Percentiles rank a stretch among this genome's conserved stretches.
These are phyloP conservation scores for Yueomyces sp. DNA, from an alignment of 1,139 yeast species.

Conservation along the genomic window DNA sequence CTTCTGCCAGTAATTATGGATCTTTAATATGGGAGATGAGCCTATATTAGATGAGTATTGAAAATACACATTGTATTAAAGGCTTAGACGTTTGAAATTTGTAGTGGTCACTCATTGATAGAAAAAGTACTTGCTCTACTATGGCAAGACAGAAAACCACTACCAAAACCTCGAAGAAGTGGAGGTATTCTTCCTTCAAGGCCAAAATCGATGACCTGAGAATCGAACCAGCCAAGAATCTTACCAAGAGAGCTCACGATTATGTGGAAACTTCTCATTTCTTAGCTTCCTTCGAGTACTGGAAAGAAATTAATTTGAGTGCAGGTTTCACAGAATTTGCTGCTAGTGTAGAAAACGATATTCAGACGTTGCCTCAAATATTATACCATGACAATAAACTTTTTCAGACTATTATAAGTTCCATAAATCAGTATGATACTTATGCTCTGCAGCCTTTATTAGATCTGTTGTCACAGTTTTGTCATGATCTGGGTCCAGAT, in stretches of 20 bases:
- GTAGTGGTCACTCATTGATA: too few relatives aligned
- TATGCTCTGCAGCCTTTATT: constrained; percentile 70
- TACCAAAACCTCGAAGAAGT: constrained; percentile 45
- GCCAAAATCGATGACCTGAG: constrained; percentile 75
- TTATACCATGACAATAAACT: constrained; percentile 58
- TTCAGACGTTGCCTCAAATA: constrained; percentile 71
- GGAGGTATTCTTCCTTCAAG: constrained; percentile 60
- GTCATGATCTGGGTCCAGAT: constrained; percentile 89
- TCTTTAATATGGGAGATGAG: too few relatives aligned
- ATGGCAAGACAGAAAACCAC: constrained; percentile 28
- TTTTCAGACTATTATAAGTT: constrained; percentile 38
- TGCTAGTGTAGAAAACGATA: constrained; percentile 38
- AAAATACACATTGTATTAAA: too few relatives aligned
- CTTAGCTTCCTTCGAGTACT: constrained; percentile 64
- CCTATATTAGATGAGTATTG: too few relatives aligned
- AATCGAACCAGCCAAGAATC: constrained; percentile 68
- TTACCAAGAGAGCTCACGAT: constrained; percentile 55
- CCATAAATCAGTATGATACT: constrained; percentile 46
- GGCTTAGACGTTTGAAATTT: too few relatives aligned
- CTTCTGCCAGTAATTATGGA: too few relatives aligned
- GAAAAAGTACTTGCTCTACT: too few relatives aligned
- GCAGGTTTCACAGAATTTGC: constrained; percentile 56
- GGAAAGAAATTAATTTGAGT: constrained; percentile 81
- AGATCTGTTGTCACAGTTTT: constrained; percentile 73
- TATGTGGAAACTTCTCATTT: constrained; percentile 69